Conservation (phyloP, 768 basidiomycete species). For the Podaxis sp. region DNA sequence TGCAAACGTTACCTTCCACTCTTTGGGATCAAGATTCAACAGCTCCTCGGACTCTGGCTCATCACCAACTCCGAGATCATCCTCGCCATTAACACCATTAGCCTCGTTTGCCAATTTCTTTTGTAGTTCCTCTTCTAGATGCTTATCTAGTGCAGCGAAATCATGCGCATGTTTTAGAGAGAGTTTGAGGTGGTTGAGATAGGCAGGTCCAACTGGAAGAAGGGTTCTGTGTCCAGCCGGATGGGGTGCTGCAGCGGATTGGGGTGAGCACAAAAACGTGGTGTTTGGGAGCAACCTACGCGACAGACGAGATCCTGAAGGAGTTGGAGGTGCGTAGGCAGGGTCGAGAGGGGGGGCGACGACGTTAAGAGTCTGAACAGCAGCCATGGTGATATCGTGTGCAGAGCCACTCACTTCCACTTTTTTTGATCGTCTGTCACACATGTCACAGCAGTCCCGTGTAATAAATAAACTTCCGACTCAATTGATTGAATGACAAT, state of each 20-base stretch:
- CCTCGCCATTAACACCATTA: conserved; percentile 47
- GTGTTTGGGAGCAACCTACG: conserved; percentile 17
- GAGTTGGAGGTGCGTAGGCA: conserved; percentile 25
- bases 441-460: neutral
- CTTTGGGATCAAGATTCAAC: conserved; percentile 85
- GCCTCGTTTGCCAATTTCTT: conserved; percentile 53
- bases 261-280: neutral
- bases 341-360: conserved; percentile 25
- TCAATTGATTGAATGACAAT: neutral
- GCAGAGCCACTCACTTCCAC: neutral
- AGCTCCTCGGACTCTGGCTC: conserved; percentile 79
- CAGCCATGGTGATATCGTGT: neutral
- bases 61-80: conserved; percentile 91
- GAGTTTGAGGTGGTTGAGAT: conserved; percentile 79
- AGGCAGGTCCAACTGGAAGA: conserved; percentile 87
- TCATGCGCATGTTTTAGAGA: conserved; percentile 72
- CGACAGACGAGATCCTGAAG: conserved; percentile 29
- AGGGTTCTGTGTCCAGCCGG: conserved; percentile 47
- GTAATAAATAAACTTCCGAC: neutral
- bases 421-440: neutral
- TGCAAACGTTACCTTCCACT: conserved; percentile 81
- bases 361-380: conserved; percentile 27
- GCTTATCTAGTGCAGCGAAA: conserved; percentile 81
- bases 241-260: conserved; percentile 29
- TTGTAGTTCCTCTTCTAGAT: conserved; percentile 42